phyloP scores from a whole-genome alignment of 768 basidiomycete species.

The Leccinum subgranulosum region DNA sequence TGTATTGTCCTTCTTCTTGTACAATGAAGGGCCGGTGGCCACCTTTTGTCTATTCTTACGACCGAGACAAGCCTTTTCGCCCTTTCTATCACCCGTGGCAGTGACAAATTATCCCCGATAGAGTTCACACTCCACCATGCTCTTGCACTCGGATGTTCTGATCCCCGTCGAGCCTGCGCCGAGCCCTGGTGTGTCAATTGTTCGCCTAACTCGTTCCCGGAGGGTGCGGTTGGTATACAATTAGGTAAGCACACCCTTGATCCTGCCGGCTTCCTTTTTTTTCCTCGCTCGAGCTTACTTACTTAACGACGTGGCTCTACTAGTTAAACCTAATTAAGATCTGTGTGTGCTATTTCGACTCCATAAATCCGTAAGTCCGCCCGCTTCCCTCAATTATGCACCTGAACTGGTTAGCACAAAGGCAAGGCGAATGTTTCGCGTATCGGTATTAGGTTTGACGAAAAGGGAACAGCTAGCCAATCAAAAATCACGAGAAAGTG shows the following conservation, averaged over 20 bases:
- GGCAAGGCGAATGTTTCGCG: not conserved
- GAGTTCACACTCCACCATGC: conserved; percentile 2
- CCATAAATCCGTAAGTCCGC: conserved; percentile 5
- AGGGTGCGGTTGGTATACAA: conserved; percentile 10
- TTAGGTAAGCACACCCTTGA: conserved; percentile 20
- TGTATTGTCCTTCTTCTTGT: conserved; percentile 10
- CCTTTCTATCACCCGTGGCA: not conserved
- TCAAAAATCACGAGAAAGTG: not conserved
- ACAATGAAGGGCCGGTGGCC: not conserved
- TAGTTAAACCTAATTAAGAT: conserved; percentile 9
- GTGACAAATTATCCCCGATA: conserved; percentile 12
- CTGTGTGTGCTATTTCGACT: conserved; percentile 8
- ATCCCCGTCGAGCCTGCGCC: conserved; percentile 25
- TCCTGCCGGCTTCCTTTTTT: conserved; percentile 25
- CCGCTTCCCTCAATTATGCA: conserved; percentile 15
- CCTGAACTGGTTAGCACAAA: not conserved
- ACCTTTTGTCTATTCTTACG: conserved; percentile 5
- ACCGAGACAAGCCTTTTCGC: conserved; percentile 11
- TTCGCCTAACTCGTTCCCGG: conserved; percentile 15
- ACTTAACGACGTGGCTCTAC: conserved; percentile 16
- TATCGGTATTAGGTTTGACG: not conserved
- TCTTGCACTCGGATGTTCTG: conserved; percentile 1
- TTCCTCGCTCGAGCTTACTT: conserved; percentile 13
- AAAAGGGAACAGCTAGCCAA: not conserved
- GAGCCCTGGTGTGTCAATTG: conserved; percentile 17